Evolutionary conservation across 306 rosid genomes (phyloP), one percentile per base, ranked within the genome.

Genomic region (Oemleria cerasiformis): DNA sequence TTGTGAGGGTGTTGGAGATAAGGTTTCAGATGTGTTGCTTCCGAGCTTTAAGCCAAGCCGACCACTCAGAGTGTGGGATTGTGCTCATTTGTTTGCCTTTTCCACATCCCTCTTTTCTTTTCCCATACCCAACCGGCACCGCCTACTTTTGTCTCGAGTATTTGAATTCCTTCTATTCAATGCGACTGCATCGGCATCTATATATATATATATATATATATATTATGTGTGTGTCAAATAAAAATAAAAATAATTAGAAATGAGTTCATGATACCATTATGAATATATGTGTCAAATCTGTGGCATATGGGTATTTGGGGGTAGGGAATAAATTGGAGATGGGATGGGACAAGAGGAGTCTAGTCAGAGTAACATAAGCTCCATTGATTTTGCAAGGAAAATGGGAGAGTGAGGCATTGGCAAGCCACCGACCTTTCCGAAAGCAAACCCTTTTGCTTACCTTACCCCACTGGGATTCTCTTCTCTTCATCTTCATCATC

Each of bases 31-130:
- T 82, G 78, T 81, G 82, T 86, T 49, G 36, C 36, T 25, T 82
- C 87, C 87, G 80, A 84, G 65, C 87, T 77, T 81, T 78, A 80
- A 68, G 91, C 86, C 83, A 61, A 82, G 62, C 85, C 81, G 74
- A 85, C 87, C 88, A 76, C 65, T 82, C 69, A 57, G 75, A 68
- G 79, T 67, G 75, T 70, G 43, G 79, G 73, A 64, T 75, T 81
- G 84, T 82, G 92, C 84, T 84, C 67, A 50, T n/a, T 30, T 81
- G 86, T 87, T 85, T 75, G 92, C 78, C 87, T 86, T 86, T 87
- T 75, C 79, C 75, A 76, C 65, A 43, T 25, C 62, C 65, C 21
- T 21, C 57, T 59, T 68, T 74, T 51, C 7, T 72, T 78, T 66
- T 5, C 63, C 81, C 80, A 65, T 63, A 69, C 77, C 77, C 86